Conservation (phyloP, 2,329 filamentous ascomycete species). For the Cadophora sp. region DNA sequence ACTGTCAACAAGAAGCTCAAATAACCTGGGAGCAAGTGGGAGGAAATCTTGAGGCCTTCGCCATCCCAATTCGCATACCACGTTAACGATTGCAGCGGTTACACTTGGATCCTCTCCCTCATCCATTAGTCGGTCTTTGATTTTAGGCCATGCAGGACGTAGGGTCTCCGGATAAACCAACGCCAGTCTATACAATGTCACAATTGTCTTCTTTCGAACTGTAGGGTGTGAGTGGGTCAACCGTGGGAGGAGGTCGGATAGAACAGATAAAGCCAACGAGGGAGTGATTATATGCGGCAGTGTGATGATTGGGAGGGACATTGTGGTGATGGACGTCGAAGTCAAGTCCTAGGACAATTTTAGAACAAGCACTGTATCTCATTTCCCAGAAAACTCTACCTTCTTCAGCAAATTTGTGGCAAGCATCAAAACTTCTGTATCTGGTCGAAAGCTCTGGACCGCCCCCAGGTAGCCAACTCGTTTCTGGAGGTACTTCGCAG, state of each 20-base stretch:
- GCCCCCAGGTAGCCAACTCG: conserved; percentile 93
- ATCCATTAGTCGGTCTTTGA: conserved; percentile 93
- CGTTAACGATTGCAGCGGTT: conserved; percentile 94
- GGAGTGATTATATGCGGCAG: conserved; percentile 96
- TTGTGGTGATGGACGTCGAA: conserved; percentile 74
- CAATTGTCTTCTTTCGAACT: conserved; percentile 94
- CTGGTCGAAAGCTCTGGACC: conserved; percentile 92
- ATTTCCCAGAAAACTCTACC: conserved; percentile 51
- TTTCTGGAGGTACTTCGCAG: conserved; percentile 92
- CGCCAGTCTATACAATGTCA: conserved; percentile 91
- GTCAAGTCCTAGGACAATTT: conserved; percentile 67
- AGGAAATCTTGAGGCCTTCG: conserved; percentile 92
- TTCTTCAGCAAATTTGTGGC: conserved; percentile 98
- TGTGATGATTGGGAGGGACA: conserved; percentile 85
- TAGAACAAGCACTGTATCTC: conserved; percentile 22
- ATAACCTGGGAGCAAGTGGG: conserved; percentile 87
- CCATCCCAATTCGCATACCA: conserved; percentile 96
- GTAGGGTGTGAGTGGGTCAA: conserved; percentile 84
- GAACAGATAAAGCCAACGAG: conserved; percentile 86
- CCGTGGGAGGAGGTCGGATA: conserved; percentile 85
- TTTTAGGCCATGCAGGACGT: conserved; percentile 93
- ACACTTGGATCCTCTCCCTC: conserved; percentile 90
- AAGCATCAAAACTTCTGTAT: conserved; percentile 97
- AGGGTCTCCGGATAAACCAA: conserved; percentile 96
- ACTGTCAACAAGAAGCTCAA: conserved; percentile 88